Percentiles rank a stretch among this genome's conserved stretches.
phyloP scores from a whole-genome alignment of 805 yeast genomes.

The Saccharomyces mikatae region DNA sequence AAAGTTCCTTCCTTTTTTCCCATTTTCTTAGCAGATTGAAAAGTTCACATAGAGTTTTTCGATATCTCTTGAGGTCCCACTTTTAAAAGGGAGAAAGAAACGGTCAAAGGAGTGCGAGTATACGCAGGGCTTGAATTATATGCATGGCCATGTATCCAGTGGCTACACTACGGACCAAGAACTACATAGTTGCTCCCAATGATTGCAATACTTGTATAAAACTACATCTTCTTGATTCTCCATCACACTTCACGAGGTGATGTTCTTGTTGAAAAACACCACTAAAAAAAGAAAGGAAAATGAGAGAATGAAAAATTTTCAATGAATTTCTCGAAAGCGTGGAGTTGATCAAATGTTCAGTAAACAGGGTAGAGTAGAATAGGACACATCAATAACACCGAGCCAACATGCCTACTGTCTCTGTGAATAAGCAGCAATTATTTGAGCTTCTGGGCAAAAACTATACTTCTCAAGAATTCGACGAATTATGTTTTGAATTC shows the following conservation, averaged over 20 bases:
- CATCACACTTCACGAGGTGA: not conserved
- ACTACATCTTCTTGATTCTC: not conserved
- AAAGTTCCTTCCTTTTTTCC: not conserved
- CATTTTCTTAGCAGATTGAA: not conserved
- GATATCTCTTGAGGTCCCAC: not conserved
- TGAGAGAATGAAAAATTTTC: not conserved
- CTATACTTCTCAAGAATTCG: constrained; percentile 84
- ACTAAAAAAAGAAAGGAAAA: not conserved
- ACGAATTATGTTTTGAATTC: constrained; percentile 93
- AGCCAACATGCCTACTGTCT: constrained; percentile 79
- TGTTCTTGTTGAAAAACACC: not conserved
- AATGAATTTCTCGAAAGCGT: not conserved
- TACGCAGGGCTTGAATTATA: not conserved
- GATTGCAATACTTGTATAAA: not conserved
- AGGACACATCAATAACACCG: not conserved
- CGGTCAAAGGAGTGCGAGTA: not conserved
- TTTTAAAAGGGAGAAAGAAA: not conserved
- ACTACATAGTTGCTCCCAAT: not conserved
- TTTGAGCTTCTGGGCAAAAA: constrained; percentile 65
- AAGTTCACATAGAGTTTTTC: not conserved
- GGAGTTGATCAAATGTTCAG: not conserved
- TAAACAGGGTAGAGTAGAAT: not conserved
- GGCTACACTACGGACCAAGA: not conserved
- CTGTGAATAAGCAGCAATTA: constrained; percentile 90
- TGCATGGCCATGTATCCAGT: not conserved